Conservation (phyloP, 305 asterid genomes). For the Rubia tinctorum region DNA sequence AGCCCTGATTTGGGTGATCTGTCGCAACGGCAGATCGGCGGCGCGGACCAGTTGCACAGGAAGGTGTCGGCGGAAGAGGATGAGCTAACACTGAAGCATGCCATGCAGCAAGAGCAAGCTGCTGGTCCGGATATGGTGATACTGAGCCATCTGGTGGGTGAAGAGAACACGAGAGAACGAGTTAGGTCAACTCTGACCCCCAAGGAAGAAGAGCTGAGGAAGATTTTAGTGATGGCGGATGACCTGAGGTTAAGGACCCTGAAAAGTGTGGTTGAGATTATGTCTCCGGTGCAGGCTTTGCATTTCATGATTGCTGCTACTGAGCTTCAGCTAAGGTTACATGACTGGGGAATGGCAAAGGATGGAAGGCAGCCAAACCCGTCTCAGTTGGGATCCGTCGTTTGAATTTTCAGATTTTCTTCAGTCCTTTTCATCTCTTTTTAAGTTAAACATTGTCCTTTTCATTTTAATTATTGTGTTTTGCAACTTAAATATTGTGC, state of each 20-base stretch:
- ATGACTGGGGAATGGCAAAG: slow-evolving; percentile 65
- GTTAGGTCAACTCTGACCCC: slow-evolving; percentile 26
- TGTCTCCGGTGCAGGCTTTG: slow-evolving; percentile 47
- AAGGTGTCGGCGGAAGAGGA: slow-evolving; percentile 45
- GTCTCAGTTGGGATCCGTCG: no score
- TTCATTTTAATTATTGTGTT: no score
- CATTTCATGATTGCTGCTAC: slow-evolving; percentile 78
- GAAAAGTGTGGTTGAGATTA: slow-evolving; percentile 29
- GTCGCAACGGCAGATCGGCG: slow-evolving; percentile 29
- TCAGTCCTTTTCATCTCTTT: no score
- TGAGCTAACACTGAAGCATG: slow-evolving; percentile 43
- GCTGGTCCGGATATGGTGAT: slow-evolving; percentile 55
- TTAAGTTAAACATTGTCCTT: no score
- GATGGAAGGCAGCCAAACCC: slow-evolving; percentile 23
- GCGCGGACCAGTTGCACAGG: slow-evolving; percentile 41
- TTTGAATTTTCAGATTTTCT: no score
- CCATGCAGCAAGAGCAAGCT: slow-evolving; percentile 51
- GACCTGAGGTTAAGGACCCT: slow-evolving; percentile 53
- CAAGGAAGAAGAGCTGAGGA: slow-evolving; percentile 42
- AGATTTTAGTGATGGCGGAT: slow-evolving; percentile 46
- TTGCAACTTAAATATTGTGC: no score
- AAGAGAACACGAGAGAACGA: slow-evolving; percentile 15
- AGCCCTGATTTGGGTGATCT: slow-evolving; percentile 23
- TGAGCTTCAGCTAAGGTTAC: slow-evolving; percentile 65
- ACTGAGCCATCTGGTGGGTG: slow-evolving; percentile 13